Base-by-base conservation (phyloP, 257 asterid species). In the Rubia yunnanensis region DNA sequence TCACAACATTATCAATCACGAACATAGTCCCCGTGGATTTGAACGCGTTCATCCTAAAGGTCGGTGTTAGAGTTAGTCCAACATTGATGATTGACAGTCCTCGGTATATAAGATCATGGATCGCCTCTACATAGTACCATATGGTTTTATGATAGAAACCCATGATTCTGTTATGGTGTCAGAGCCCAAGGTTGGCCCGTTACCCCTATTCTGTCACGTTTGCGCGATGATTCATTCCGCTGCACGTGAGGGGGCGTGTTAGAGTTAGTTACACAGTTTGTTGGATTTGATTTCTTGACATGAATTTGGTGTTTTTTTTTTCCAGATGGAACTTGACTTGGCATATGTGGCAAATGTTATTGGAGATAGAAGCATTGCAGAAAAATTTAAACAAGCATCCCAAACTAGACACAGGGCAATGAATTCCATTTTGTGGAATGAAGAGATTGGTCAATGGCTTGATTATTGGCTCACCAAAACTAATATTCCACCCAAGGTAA, bases 251-350 rank as follows among this genome's bases (percentile, higher is more conserved):
- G n/a, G n/a, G n/a, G n/a, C n/a, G n/a, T n/a, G n/a, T n/a, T n/a
- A n/a, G n/a, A n/a, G n/a, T n/a, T n/a, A n/a, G n/a, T n/a, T n/a
- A n/a, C n/a, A n/a, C n/a, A n/a, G n/a, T n/a, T n/a, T n/a, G n/a
- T 35, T 35, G 4, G 39, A 3, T 49, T 57, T 38, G 20, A 10
- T 23, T 63, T 60, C 61, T 60, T 69, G 34, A 31, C 24, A 61
- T 27, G 20, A 60, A 5, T 57, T 31, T 55, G 60, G 32, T 64
- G 8, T 49, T 70, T 41, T 31, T 63, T n/a, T 48, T 34, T 6
- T 13, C 15, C 81, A 92, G 98, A 87, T 90, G 99, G 99, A 94
- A 76, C 82, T 86, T 46, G 96, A 94, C 73, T 85, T 94, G 67
- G 72, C 81, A 61, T 76, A 68, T 46, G 67, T 94, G 75, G 92